These are phyloP conservation scores for Epichloe sibirici DNA, from an alignment of 2,329 filamentous ascomycete species.

Conservation along the genomic window DNA sequence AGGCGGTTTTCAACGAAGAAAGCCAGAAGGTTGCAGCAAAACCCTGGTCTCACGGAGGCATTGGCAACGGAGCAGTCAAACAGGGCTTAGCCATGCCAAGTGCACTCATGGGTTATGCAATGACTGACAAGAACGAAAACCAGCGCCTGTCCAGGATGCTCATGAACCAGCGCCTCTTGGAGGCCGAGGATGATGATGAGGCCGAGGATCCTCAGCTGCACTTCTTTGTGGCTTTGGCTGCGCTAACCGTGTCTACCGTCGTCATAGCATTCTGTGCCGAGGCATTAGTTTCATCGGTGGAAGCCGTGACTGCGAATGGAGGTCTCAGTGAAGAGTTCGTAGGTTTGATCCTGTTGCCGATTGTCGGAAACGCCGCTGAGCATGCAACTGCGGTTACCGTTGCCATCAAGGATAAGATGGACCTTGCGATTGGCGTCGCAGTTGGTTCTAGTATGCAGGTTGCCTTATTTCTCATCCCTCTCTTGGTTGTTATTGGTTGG, in stretches of 20 bases:
- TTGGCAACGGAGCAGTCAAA: slow-evolving; percentile 21
- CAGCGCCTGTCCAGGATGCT: slow-evolving; percentile 33
- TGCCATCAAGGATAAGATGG: slow-evolving; percentile 76
- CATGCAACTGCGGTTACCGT: slow-evolving; percentile 73
- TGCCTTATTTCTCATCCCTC: slow-evolving; percentile 63
- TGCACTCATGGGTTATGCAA: slow-evolving; percentile 24
- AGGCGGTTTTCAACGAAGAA: slow-evolving; percentile 64
- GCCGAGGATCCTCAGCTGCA: slow-evolving; percentile 64
- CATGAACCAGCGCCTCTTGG: slow-evolving; percentile 23
- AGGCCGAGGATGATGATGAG: slow-evolving; percentile 51
- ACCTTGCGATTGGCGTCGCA: slow-evolving; percentile 68
- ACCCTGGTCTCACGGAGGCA: slow-evolving; percentile 26
- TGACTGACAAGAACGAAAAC: slow-evolving; percentile 23
- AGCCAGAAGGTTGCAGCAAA: slow-evolving; percentile 62
- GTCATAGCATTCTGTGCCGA: slow-evolving; percentile 74
- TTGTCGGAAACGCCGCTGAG: slow-evolving; percentile 75
- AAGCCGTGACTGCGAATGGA: slow-evolving; percentile 50
- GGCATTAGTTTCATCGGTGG: slow-evolving; percentile 43
- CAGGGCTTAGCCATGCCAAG: slow-evolving; percentile 29
- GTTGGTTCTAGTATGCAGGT: slow-evolving; percentile 75
- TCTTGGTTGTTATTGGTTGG: slow-evolving; percentile 70
- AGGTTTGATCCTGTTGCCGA: slow-evolving; percentile 67
- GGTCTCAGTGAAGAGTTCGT: slow-evolving; percentile 61
- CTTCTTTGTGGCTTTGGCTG: slow-evolving; percentile 57
- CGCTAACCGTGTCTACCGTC: slow-evolving; percentile 60